Evolutionary conservation across 2,329 filamentous ascomycete species (phyloP), one percentile per base, ranked within the genome.

Genomic region (Penicillium sp.): DNA sequence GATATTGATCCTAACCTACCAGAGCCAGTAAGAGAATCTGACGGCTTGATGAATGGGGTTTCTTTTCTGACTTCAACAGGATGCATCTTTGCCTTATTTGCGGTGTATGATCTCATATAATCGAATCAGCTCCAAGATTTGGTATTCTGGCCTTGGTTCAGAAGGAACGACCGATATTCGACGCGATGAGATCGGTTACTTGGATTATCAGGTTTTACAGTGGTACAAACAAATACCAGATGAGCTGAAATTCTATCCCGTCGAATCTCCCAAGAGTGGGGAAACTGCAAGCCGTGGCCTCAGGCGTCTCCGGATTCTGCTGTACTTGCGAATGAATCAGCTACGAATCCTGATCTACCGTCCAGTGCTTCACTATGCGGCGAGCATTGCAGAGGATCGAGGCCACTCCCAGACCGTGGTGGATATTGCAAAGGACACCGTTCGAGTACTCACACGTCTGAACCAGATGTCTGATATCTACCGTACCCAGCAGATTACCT

Each of bases 291-390:
- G 82, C 20, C 88, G 90, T 60, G 86, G 86, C 58, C 76, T 88
- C 20, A 86, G 87, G 63, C 86, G 92, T 5, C 79, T 95, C 12
- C 88, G 89, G 57, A 87, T 97, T 45, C 86, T 94, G 71, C 87
- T 94, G 18, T 94, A 95, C 69, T 78, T 97, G 15, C 85, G 92
- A 37, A 85, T 91, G 41, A 97, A 96, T 66, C 92, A 96, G 76
- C 90, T 96, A 75, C 88, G 92, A 5, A 94, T 92, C 55, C 86
- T 91, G 70, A 89, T 97, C 26, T 92, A 95, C 71, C 89, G 91
- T 0, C 92, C 92, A 0, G 87, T 96, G 2, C 78, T 97, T 8
- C 90, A 96, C 71, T 93, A 89, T 18, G 86, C 90, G 3, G 89
- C 85, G 12, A 92, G 87, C 65, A 97, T 97, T 65, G 85, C 89